These are phyloP conservation scores for Porcisia hertigi DNA, from an alignment of 208 protist species.

Conservation along the genomic window DNA sequence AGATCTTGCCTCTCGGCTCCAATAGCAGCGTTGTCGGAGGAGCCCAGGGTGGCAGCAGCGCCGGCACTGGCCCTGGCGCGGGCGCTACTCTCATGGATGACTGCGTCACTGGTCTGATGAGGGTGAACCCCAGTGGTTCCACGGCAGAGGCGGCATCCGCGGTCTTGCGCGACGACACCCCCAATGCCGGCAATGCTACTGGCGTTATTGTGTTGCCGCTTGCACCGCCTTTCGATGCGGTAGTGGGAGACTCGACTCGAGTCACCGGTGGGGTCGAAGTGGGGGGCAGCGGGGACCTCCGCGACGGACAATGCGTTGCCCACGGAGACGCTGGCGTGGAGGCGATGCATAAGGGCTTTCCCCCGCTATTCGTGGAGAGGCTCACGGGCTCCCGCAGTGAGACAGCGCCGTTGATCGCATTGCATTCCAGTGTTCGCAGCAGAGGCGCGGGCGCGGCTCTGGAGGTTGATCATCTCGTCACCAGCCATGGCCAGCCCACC, in stretches of 20 bases:
- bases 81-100: not conserved
- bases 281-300: not conserved
- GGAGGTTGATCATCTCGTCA: not conserved
- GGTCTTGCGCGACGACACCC: not conserved
- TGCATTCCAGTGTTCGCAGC: not conserved
- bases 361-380: not conserved
- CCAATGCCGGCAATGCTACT: not conserved
- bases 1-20: not conserved
- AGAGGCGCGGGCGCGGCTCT: not conserved
- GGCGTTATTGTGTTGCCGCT: not conserved
- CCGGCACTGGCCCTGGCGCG: not conserved
- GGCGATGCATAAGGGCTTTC: not conserved
- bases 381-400: not conserved
- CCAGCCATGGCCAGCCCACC: not conserved
- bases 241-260: not conserved
- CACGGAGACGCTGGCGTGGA: not conserved
- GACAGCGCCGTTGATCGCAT: not conserved
- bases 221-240: not conserved
- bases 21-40: not conserved
- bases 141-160: not conserved
- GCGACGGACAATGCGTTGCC: not conserved
- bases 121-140: not conserved
- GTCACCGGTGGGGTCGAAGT: not conserved
- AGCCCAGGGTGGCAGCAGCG: not conserved
- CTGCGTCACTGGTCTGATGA: not conserved